Evolutionary conservation across 495 filamentous ascomycete genomes (phyloP).

Genomic region (Acidiella bohemica): DNA sequence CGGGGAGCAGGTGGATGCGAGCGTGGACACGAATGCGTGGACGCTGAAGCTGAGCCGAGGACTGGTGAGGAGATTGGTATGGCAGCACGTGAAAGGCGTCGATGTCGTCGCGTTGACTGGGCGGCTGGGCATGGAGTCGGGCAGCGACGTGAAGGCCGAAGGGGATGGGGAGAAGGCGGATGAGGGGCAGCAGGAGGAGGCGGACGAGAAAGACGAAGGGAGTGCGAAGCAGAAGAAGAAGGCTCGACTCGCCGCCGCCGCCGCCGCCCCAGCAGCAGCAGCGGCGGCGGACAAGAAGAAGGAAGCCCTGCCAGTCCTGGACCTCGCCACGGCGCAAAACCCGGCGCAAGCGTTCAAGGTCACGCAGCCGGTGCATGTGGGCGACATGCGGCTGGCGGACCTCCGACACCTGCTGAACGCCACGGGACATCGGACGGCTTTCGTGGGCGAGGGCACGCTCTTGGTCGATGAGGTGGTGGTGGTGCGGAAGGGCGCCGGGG

Average conservation of each 20-base stretch:
- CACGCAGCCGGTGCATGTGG: constrained; percentile 84
- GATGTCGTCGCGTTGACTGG: constrained; percentile 82
- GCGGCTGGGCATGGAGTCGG: constrained; percentile 30
- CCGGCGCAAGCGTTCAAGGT: constrained; percentile 38
- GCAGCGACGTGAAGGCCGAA: constrained; percentile 21
- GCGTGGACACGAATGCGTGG: constrained; percentile 97
- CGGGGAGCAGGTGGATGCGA: constrained; percentile 65
- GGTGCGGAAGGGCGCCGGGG: constrained; percentile 76
- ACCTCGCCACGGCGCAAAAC: constrained; percentile 63
- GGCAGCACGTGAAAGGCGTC: constrained; percentile 81
- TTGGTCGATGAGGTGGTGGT: constrained; percentile 77
- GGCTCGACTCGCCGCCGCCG: constrained; percentile 1
- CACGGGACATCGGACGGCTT: constrained; percentile 78
- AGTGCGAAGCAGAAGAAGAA: constrained; percentile 8
- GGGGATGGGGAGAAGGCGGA: constrained; percentile 33
- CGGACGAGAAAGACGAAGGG: constrained; percentile 29
- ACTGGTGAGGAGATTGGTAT: constrained; percentile 71
- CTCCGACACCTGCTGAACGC: constrained; percentile 69
- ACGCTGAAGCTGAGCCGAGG: constrained; percentile 73
- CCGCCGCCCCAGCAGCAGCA: constrained; percentile 6
- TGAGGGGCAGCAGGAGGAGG: constrained; percentile 45
- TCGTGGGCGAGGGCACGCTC: constrained; percentile 82
- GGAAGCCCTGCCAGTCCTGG: constrained; percentile 48
- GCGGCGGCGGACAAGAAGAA: constrained; percentile 9
- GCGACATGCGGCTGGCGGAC: constrained; percentile 81